Evolutionary conservation across 208 protist species (phyloP).

Genomic region (Leishmania tropica): DNA sequence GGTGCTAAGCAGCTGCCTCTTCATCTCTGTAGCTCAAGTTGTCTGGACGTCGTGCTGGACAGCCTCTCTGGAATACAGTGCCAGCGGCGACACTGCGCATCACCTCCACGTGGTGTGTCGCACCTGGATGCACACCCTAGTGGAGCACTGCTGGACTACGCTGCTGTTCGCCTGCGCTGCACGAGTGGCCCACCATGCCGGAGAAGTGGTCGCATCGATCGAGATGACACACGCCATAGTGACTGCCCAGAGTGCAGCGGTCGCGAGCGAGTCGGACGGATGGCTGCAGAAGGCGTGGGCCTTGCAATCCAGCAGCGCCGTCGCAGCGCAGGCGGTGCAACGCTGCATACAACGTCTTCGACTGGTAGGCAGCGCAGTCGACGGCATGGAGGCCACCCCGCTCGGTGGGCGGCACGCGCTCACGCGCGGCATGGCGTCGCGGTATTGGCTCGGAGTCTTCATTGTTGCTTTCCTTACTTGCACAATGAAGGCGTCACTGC

Average conservation of each 20-base stretch:
- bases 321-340: slow-evolving; percentile 16
- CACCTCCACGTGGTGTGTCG: background rate
- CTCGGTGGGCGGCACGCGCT: background rate
- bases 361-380: background rate
- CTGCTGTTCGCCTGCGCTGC: background rate
- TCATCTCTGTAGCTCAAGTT: background rate
- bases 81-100: background rate
- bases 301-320: slow-evolving; percentile 3
- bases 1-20: background rate
- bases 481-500: background rate
- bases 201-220: background rate
- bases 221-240: background rate
- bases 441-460: background rate
- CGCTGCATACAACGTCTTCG: slow-evolving; percentile 8
- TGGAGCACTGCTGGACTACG: background rate
- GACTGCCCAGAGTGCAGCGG: background rate
- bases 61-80: background rate
- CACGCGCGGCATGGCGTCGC: background rate
- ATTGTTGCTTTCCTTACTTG: background rate
- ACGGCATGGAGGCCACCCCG: background rate
- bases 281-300: slow-evolving; percentile 29
- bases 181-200: background rate
- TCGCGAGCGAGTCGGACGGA: background rate
- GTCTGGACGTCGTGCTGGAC: background rate
- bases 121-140: background rate